A percentile compares a stretch with the other conserved stretches of the same genome.
Evolutionary conservation across 2,329 filamentous ascomycete genomes (phyloP).

Genomic region (Talaromyces atroroseus): DNA sequence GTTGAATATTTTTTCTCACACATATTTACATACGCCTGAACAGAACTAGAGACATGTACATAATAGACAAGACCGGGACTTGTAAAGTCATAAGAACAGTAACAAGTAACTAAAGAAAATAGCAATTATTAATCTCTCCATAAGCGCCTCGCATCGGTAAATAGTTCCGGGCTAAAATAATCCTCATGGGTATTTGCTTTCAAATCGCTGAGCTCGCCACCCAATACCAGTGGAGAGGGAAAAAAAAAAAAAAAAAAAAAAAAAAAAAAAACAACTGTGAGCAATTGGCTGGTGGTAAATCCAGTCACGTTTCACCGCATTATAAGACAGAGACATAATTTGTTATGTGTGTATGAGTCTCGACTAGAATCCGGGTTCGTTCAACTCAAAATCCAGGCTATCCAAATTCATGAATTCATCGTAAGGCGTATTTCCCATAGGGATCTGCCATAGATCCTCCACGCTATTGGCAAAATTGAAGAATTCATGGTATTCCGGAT

Average conservation of each 20-base stretch:
- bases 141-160: neutral
- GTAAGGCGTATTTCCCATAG: slow-evolving; percentile 6
- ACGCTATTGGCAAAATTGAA: slow-evolving; percentile 5
- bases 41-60: neutral
- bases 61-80: neutral
- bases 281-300: neutral
- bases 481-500: slow-evolving; percentile 10
- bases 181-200: neutral
- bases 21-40: neutral
- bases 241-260: neutral
- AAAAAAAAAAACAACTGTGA: neutral
- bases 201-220: neutral
- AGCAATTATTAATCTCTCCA: neutral
- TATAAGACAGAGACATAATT: neutral
- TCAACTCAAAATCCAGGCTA: slow-evolving; percentile 5
- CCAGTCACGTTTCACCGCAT: neutral
- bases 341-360: neutral
- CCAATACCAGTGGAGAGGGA: neutral
- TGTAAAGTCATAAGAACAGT: neutral
- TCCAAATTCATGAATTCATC: slow-evolving; percentile 11
- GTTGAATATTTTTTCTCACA: neutral
- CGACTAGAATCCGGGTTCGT: slow-evolving; percentile 3
- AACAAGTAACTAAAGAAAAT: neutral
- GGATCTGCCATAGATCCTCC: slow-evolving; percentile 12
- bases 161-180: neutral